A percentile compares a stretch with the other conserved stretches of the same genome.
These are phyloP conservation scores for Sporothrix sp. DNA, from an alignment of 2,329 filamentous ascomycete genomes.

Conservation along the genomic window DNA sequence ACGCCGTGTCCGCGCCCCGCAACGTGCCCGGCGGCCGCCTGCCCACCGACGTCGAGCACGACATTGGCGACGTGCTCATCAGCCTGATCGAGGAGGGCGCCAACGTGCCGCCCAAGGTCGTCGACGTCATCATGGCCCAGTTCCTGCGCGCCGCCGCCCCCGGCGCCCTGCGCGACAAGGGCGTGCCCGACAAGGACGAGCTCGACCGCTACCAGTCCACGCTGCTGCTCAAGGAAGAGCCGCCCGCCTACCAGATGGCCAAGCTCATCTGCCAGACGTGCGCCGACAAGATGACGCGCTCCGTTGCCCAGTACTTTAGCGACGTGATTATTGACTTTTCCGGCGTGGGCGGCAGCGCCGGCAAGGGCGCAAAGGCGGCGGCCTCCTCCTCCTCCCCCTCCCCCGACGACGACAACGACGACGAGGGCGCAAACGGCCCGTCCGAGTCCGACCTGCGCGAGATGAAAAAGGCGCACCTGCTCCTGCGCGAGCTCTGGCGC, in stretches of 20 bases:
- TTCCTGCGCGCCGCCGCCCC: conserved; percentile 80
- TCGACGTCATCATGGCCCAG: conserved; percentile 91
- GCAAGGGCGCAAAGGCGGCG: conserved; percentile 7
- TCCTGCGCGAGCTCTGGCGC: conserved; percentile 89
- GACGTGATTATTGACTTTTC: conserved; percentile 89
- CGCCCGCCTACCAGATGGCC: conserved; percentile 91
- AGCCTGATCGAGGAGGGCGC: conserved; percentile 79
- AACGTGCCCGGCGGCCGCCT: conserved; percentile 69
- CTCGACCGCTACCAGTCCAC: conserved; percentile 72
- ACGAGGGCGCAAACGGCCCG: conserved; percentile 50
- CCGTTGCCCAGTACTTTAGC: conserved; percentile 93
- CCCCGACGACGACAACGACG: conserved; percentile 49
- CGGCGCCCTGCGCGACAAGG: conserved; percentile 49
- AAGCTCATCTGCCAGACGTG: conserved; percentile 85
- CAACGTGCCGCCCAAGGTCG: conserved; percentile 67
- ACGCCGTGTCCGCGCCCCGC: conserved; percentile 75
- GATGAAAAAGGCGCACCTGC: conserved; percentile 75
- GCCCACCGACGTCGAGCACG: conserved; percentile 86
- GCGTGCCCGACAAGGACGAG: conserved; percentile 34
- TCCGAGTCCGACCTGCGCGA: conserved; percentile 81
- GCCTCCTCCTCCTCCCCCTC: conserved; percentile 11
- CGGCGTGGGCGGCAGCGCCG: conserved; percentile 38
- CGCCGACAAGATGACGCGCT: conserved; percentile 87
- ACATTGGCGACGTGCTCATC: conserved; percentile 77
- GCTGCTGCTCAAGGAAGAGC: conserved; percentile 75